Evolutionary conservation across 257 asterid genomes (phyloP).

Genomic region (Dorcoceras hygrometricum): DNA sequence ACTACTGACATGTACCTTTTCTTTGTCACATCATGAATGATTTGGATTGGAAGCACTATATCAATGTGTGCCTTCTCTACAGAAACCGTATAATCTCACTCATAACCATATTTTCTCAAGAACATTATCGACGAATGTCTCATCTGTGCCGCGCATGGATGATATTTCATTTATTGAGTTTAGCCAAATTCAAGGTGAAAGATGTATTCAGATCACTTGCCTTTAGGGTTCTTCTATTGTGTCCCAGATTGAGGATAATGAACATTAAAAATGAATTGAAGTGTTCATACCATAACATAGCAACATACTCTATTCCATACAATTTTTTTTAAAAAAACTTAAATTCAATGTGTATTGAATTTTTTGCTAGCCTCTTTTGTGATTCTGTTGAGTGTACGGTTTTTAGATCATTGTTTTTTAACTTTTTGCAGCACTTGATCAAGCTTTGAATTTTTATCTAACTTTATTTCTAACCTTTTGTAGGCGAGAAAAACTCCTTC

Average conservation of each 20-base stretch:
- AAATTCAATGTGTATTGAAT: background rate
- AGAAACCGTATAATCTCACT: constrained; percentile 1
- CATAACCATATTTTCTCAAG: background rate
- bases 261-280: background rate
- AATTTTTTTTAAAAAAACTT: too few relatives aligned
- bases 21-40: background rate
- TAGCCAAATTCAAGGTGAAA: constrained; percentile 1
- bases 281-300: constrained; percentile 8
- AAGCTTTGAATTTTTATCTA: constrained; percentile 11
- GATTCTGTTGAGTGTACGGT: background rate
- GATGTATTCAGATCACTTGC: background rate
- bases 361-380: background rate
- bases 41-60: background rate
- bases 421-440: background rate
- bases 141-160: background rate
- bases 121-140: background rate
- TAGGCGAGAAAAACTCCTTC: constrained; percentile 77
- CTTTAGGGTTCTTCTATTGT: constrained; percentile 11
- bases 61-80: background rate
- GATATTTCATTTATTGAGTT: background rate
- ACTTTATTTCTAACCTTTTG: constrained; percentile 26
- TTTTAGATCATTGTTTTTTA: constrained; percentile 4
- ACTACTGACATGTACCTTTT: background rate
- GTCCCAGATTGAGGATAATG: constrained; percentile 17
- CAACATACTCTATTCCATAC: constrained; percentile 7